A percentile compares a stretch with the other conserved stretches of the same genome.
Conservation (phyloP, 768 basidiomycete genomes). For the Kwoniella pini region DNA sequence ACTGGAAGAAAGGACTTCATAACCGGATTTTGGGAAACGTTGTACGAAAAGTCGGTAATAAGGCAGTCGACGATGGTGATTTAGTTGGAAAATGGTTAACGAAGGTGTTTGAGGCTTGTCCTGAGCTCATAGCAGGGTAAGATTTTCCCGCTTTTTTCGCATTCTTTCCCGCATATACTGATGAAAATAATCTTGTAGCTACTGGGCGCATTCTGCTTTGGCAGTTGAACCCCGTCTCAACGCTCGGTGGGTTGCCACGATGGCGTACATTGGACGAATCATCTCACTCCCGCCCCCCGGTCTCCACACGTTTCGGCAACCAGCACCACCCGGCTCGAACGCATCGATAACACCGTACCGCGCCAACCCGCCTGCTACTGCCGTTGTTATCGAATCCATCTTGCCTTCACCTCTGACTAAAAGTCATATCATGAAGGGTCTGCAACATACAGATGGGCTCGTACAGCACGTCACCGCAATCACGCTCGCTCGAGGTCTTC, state of each 20-base stretch:
- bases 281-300: slow-evolving; percentile 74
- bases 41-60: slow-evolving; percentile 63
- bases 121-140: slow-evolving; percentile 79
- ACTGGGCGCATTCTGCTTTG: slow-evolving; percentile 53
- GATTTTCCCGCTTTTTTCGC: slow-evolving; percentile 20
- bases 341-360: slow-evolving; percentile 51
- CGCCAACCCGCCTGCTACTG: slow-evolving; percentile 73
- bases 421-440: slow-evolving; percentile 73
- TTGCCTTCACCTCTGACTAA: slow-evolving; percentile 74
- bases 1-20: slow-evolving; percentile 54
- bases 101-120: slow-evolving; percentile 77
- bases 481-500: slow-evolving; percentile 71
- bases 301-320: slow-evolving; percentile 63
- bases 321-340: slow-evolving; percentile 20
- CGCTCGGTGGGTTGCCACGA: slow-evolving; percentile 76
- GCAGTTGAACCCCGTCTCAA: slow-evolving; percentile 47
- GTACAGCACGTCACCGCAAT: slow-evolving; percentile 85
- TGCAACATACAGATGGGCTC: slow-evolving; percentile 69
- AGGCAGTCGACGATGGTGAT: slow-evolving; percentile 78
- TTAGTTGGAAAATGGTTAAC: slow-evolving; percentile 80
- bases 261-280: slow-evolving; percentile 76
- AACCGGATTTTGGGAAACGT: slow-evolving; percentile 82
- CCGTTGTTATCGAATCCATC: slow-evolving; percentile 71
- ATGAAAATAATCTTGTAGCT: slow-evolving; percentile 33
- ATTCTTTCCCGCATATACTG: background rate